Conservation (phyloP, 768 basidiomycete species). For the Lactifluus subvellereus region DNA sequence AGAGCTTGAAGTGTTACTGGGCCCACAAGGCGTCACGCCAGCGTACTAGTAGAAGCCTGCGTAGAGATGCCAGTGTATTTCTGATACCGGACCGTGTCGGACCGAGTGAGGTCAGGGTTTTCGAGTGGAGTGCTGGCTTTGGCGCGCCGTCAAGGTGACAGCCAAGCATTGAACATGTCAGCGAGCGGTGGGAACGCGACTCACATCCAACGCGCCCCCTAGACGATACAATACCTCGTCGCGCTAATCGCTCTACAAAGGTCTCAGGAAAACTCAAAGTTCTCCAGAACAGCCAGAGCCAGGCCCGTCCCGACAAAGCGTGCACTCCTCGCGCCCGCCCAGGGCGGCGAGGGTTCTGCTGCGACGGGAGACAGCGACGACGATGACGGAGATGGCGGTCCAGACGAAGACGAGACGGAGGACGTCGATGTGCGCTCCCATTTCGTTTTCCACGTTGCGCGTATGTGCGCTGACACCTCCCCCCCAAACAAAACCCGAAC, state of each 20-base stretch:
- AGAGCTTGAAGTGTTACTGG: constrained; percentile 55
- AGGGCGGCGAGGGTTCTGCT: constrained; percentile 29
- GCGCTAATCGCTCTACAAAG: constrained; percentile 75
- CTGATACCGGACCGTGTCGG: background rate
- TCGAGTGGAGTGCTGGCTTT: too few relatives aligned
- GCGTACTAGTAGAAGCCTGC: too few relatives aligned
- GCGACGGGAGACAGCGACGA: constrained; percentile 34
- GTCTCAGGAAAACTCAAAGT: constrained; percentile 84
- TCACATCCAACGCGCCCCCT: constrained; percentile 5
- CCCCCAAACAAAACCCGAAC: background rate
- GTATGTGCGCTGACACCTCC: background rate
- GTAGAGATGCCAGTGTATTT: background rate
- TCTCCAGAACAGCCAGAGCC: constrained; percentile 73
- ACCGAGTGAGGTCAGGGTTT: background rate
- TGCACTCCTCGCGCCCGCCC: constrained; percentile 24
- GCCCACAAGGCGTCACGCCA: constrained; percentile 9
- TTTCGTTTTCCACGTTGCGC: background rate
- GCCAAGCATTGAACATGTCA: background rate
- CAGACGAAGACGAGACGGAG: constrained; percentile 57
- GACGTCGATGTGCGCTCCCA: constrained; percentile 51
- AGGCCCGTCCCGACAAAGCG: constrained; percentile 23
- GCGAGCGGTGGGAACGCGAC: background rate
- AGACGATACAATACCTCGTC: constrained; percentile 53
- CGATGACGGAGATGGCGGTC: constrained; percentile 57
- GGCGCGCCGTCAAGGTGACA: background rate